Base-by-base conservation (phyloP, 1,284 basidiomycete genomes). In the Coniferiporia weirii region DNA sequence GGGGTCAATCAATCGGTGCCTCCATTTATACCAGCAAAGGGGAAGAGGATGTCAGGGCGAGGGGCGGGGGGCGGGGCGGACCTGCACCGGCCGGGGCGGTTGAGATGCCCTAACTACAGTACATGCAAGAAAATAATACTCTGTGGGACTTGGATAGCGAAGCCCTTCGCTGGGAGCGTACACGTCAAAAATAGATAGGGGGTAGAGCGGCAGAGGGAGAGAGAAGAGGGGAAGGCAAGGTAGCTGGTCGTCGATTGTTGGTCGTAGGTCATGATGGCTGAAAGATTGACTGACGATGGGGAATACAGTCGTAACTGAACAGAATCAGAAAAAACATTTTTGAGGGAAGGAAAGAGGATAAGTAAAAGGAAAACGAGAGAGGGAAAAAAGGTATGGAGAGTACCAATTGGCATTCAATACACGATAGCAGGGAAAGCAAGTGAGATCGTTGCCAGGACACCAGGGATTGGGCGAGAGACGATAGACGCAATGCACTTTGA, bases 71-170 rank as follows among this genome's bases (percentile, higher is more conserved):
- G 27, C 27, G 27, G 27, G 27, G 27, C 27, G 27, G 27, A 27
- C 27, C 27, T 5, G 27, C 27, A 27, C 27, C 27, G 5, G 27
- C 27, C 27, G 27, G 27, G 27, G 27, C 27, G 27, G 27, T 27
- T 27, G 27, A 5, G 27, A 27, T 27, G 27, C 27, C 27, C 27
- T 27, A 27, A 27, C 27, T 27, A 27, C 27, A 27, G 27, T 27
- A 27, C 27, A 27, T 27, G 27, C 27, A 27, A 27, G 27, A 27
- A 27, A 27, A 27, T 27, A 27, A 27, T 27, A 27, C 27, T 67
- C 66, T 59, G 55, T 69, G 76, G 75, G 76, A 69, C 73, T 75
- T 75, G 66, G 27, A 65, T 50, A 60, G 76, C 77, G 76, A 77
- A 76, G 75, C 76, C 76, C 77, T 78, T 78, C 76, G 76, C 75